Base-by-base conservation (phyloP, 1,284 basidiomycete genomes). In the Trametes polyzona region DNA sequence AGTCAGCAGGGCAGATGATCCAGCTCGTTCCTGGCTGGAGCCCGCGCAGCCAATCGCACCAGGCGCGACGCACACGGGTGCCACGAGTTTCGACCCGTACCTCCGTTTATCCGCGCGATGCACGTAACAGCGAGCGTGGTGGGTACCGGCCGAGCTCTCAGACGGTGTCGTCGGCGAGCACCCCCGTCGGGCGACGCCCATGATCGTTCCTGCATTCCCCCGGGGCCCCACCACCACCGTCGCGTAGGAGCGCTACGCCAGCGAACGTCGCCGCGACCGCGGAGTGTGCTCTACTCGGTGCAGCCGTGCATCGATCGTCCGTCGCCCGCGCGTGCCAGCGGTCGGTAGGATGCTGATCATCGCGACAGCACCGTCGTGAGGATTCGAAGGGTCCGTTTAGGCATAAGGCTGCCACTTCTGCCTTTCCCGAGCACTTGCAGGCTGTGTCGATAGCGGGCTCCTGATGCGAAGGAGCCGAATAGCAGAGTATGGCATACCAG, bases 391-490 rank as follows among this genome's bases (percentile, higher is more conserved):
- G 16, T 27, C 27, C 11, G 53, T 36, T 35, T 48, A 48, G 53
- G 53, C 39, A 42, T 55, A 55, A 36, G 35, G 17, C 39, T 48
- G 46, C 53, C 37, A 30, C 53, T 55, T 55, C 47, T 48, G 46
- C 36, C 33, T 36, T 26, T 40, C 40, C 39, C 39, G 53, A 27
- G 40, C 39, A 27, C 37, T 19, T 41, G 40, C 47, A 42, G 53
- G 53, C 46, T 55, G 53, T 55, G 53, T 48, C 46, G 46, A n/a
- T 35, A 39, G 39, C 47, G 46, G 37, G 36, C 23, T 41, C n/a
- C 37, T 47, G 52, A 54, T 54, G 42, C 19, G 44, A 54, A 23
- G 46, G 53, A 55, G 40, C 53, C 53, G 53, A 55, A 55, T 29
- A 48, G 14, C 47, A 44, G 21, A 7, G n/a, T n/a, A n/a, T n/a